Base-by-base conservation (phyloP, 106 monocot species). In the Hemerocallis citrina region DNA sequence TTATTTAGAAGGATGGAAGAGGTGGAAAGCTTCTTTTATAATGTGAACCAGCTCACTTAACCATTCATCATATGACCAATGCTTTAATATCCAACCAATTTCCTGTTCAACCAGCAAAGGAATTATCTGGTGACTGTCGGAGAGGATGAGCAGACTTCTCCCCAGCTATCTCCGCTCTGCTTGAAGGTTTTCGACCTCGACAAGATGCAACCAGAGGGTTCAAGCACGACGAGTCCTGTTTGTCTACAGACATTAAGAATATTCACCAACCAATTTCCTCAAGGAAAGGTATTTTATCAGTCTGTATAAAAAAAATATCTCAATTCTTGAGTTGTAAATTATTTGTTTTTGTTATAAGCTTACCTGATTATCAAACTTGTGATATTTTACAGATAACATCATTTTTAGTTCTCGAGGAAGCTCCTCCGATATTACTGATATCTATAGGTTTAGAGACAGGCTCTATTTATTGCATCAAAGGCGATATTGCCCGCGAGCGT, bases 121-220 rank as follows among this genome's bases (percentile, higher is more conserved):
- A 96, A 96, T 76, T 83, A 64, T 62, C 65, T 96, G 30, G 78
- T 90, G 28, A 96, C 95, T 46, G 67, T 96, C 63, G 95, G 95
- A 64, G 84, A 96, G 55, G 95, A 96, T 73, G 86, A 96, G 64
- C 81, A 77, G 54, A 75, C 71, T 10, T 71, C 89, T 66, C 69
- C 89, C 35, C 74, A 78, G 63, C 42, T 64, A 48, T 80, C 89
- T 61, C 61, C 80, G 23, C 50, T 83, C 31, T 87, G 90, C 64
- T 72, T 90, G 14, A 96, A 96, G 71, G 72, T 96, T 34, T 96
- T 96, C 59, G 90, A 96, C 52, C 86, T 96, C 25, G 95, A 96
- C 67, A 96, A 90, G 80, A 79, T 87, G 70, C 73, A 90, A 68
- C 74, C 80, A 70, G 95, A 86, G 64, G 84, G 95, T 41, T 96